Evolutionary conservation across 352 stramenopile species (phyloP).

Genomic region (Phytophthora nicotianae): DNA sequence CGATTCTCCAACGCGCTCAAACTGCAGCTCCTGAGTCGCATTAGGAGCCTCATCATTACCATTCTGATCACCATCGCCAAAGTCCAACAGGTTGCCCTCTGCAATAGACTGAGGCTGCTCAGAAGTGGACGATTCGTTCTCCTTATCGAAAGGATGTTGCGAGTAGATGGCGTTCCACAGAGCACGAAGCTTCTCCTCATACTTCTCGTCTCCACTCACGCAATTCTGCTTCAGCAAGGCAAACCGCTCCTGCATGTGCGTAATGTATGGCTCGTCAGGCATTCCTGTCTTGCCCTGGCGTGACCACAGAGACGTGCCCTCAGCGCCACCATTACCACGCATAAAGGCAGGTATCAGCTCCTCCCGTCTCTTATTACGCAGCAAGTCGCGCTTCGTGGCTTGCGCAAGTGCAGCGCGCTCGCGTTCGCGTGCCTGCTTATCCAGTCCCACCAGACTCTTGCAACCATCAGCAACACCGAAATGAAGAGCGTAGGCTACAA

Average conservation of each 20-base stretch:
- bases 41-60: constrained; percentile 3
- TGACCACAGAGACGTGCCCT: constrained; percentile 55
- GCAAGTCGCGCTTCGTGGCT: constrained; percentile 69
- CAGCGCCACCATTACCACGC: constrained; percentile 36
- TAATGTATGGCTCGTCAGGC: constrained; percentile 57
- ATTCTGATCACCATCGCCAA: constrained; percentile 23
- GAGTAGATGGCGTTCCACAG: constrained; percentile 78
- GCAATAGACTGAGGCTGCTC: constrained; percentile 28
- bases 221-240: constrained; percentile 73
- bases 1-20: constrained; percentile 73
- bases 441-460: constrained; percentile 67
- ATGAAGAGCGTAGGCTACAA: constrained; percentile 84
- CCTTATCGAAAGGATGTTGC: constrained; percentile 42
- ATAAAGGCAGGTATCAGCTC: constrained; percentile 57
- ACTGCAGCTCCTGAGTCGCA: constrained; percentile 36
- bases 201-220: constrained; percentile 60
- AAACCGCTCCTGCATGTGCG: constrained; percentile 74
- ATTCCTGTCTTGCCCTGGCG: constrained; percentile 58
- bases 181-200: constrained; percentile 63
- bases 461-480: constrained; percentile 81
- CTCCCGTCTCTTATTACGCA: constrained; percentile 65
- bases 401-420: constrained; percentile 81
- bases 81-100: constrained; percentile 35
- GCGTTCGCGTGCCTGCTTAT: constrained; percentile 76
- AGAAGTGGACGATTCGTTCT: constrained; percentile 14